Evolutionary conservation across 176 grass and related monocot species (phyloP).

Genomic region (Bromus sterilis): DNA sequence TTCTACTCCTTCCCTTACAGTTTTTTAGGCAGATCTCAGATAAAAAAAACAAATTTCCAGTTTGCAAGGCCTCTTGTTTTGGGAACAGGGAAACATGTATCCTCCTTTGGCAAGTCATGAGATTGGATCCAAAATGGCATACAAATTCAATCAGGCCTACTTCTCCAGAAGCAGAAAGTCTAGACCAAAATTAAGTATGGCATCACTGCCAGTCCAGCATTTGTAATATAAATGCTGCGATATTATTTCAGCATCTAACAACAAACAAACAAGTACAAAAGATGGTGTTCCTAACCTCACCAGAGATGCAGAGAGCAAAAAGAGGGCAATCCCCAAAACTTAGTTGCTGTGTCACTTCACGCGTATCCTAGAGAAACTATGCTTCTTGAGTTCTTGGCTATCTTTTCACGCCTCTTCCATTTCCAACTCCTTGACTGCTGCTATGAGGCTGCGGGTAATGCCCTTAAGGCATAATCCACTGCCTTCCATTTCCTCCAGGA

Average conservation of each 20-base stretch:
- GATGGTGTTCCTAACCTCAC: slow-evolving; percentile 29
- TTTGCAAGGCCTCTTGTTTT: not conserved
- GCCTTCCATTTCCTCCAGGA: slow-evolving; percentile 73
- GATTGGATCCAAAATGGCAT: not conserved
- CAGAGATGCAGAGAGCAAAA: slow-evolving; percentile 14
- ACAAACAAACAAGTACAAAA: slow-evolving; percentile 27
- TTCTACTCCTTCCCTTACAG: not conserved
- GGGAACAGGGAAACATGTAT: not conserved
- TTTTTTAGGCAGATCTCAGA: too few species aligned
- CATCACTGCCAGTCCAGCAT: slow-evolving; percentile 27
- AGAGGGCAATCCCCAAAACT: slow-evolving; percentile 19
- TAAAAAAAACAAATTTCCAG: not conserved
- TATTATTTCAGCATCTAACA: slow-evolving; percentile 40
- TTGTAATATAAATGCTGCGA: slow-evolving; percentile 37
- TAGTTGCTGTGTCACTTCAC: not conserved
- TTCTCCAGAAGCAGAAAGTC: not conserved
- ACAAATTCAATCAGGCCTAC: not conserved
- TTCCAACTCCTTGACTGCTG: slow-evolving; percentile 87
- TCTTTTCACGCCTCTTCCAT: slow-evolving; percentile 48
- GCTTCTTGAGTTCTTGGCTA: slow-evolving; percentile 35
- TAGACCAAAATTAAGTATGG: slow-evolving; percentile 21
- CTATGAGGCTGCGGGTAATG: slow-evolving; percentile 62
- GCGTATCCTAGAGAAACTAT: slow-evolving; percentile 34
- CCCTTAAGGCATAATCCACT: slow-evolving; percentile 55
- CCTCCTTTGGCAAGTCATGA: not conserved